Evolutionary conservation across 2,329 filamentous ascomycete species (phyloP).

Genomic region (Xylariaceae sp.): DNA sequence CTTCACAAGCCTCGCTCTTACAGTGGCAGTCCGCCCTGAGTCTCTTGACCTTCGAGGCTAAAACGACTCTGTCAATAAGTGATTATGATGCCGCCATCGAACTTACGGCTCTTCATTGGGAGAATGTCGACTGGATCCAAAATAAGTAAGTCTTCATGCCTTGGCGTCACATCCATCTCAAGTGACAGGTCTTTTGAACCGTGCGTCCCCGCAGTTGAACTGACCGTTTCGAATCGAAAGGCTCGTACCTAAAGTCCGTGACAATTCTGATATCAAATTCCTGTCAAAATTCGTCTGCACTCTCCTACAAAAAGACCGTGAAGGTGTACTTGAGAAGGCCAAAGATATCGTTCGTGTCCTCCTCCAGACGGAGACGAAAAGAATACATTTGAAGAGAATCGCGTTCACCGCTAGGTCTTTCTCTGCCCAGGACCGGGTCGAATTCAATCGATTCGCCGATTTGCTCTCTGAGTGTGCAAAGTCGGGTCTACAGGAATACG

Average conservation of each 20-base stretch:
- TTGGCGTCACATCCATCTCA: not conserved
- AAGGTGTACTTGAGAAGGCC: slow-evolving; percentile 4
- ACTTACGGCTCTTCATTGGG: slow-evolving; percentile 2
- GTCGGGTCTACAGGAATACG: slow-evolving; percentile 4
- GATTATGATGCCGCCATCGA: slow-evolving; percentile 10
- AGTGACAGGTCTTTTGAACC: not conserved
- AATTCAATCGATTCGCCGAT: slow-evolving; percentile 1
- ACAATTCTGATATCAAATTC: slow-evolving; percentile 2
- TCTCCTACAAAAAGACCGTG: slow-evolving; percentile 5
- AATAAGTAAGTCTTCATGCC: slow-evolving; percentile 3
- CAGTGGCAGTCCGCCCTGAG: slow-evolving; percentile 4
- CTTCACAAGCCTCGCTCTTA: slow-evolving; percentile 7
- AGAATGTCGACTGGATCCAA: slow-evolving; percentile 1
- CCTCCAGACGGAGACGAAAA: not conserved
- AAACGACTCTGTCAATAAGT: not conserved
- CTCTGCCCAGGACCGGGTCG: not conserved
- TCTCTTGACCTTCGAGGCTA: not conserved
- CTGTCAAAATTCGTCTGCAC: slow-evolving; percentile 11
- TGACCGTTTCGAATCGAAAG: slow-evolving; percentile 3
- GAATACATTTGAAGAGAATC: slow-evolving; percentile 1
- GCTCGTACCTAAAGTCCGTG: slow-evolving; percentile 7
- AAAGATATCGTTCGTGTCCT: slow-evolving; percentile 3
- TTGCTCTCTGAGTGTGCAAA: slow-evolving; percentile 5
- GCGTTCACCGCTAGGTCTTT: not conserved
- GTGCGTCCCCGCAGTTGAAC: not conserved